phyloP scores from a whole-genome alignment of 192 early-diverging fungal genomes.

The Dimargaris xerosporica region DNA sequence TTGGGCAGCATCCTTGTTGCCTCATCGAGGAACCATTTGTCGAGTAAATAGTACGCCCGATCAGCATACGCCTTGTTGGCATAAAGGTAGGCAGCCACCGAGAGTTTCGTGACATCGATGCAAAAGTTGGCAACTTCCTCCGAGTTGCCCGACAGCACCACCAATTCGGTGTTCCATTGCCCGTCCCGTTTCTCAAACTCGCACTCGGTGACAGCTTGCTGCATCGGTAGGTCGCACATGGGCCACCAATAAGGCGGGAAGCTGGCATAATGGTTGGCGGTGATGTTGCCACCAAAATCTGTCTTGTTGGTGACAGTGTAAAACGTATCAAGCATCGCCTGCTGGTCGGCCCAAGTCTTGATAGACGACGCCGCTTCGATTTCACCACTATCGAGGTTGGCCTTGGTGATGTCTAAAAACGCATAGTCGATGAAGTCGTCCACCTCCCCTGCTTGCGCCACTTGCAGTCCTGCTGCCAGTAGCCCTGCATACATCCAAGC shows the following conservation, averaged over 20 bases:
- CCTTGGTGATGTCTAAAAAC: no score
- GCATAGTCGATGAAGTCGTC: no score
- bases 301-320: background rate
- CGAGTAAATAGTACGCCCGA: background rate
- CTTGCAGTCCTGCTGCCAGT: no score
- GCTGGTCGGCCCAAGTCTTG: no score
- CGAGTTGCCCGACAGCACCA: background rate
- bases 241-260: background rate
- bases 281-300: background rate
- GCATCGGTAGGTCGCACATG: background rate
- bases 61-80: background rate
- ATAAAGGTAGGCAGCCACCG: background rate
- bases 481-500: no score
- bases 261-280: background rate
- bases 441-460: no score
- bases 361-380: no score
- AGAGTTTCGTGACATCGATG: background rate
- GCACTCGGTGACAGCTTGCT: conserved; percentile 1
- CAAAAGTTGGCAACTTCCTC: background rate
- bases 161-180: background rate
- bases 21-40: background rate
- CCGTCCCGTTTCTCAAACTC: background rate
- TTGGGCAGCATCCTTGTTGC: conserved; percentile 7
- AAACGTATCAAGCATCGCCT: background rate
- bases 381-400: no score